Evolutionary conservation across 306 rosid species (phyloP).

Genomic region (Acacia melanoxylon): DNA sequence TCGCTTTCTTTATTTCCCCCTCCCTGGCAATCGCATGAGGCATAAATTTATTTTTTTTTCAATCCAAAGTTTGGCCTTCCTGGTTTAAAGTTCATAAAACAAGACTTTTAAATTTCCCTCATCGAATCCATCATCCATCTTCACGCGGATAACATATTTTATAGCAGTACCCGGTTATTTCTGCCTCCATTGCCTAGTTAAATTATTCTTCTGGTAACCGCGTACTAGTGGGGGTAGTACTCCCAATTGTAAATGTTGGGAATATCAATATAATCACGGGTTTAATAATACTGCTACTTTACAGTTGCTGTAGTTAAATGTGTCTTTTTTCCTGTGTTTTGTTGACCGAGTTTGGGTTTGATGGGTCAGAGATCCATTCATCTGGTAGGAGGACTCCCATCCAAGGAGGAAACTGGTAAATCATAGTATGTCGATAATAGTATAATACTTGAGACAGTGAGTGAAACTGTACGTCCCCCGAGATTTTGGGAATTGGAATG

Average conservation of each 20-base stretch:
- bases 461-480: not conserved
- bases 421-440: no score
- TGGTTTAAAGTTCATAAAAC: no score
- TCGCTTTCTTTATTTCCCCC: not conserved
- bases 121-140: not conserved
- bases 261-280: not conserved
- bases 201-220: not conserved
- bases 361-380: not conserved
- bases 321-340: not conserved
- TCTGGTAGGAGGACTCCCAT: not conserved
- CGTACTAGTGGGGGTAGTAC: no score
- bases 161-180: no score
- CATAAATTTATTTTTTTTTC: not conserved
- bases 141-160: not conserved
- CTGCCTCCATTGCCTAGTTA: not conserved
- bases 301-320: no score
- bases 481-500: slow-evolving; percentile 4
- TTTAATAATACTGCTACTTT: not conserved
- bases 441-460: not conserved
- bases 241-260: not conserved
- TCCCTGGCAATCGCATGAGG: slow-evolving; percentile 43
- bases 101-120: not conserved
- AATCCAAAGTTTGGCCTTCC: not conserved
- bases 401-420: not conserved
- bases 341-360: not conserved